Conservation (phyloP, 441 rosid species). For the Raphanus hybrid region DNA sequence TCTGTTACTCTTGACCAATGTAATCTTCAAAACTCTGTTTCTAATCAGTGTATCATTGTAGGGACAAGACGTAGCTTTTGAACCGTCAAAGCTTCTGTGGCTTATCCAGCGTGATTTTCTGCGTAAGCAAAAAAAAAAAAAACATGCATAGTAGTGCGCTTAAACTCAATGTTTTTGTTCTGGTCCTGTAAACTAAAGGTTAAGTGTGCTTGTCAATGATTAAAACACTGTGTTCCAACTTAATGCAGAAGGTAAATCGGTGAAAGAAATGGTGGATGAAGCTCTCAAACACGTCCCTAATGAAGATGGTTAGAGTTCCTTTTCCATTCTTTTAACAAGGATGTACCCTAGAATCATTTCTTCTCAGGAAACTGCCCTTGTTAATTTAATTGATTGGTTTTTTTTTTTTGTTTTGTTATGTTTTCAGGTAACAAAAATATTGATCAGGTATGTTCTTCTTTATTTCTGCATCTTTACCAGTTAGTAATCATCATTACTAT, state of each 20-base stretch:
- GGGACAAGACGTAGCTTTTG: conserved; percentile 99
- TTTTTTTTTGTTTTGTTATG: conserved; percentile 41
- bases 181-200: not conserved
- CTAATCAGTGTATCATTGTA: conserved; percentile 45
- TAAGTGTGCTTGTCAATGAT: conserved; percentile 8
- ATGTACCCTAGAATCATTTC: too few species aligned
- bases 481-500: conserved; percentile 21
- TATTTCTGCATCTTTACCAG: conserved; percentile 20
- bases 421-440: conserved; percentile 92
- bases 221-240: conserved; percentile 32
- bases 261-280: conserved; percentile 95
- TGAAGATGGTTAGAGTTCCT: conserved; percentile 71
- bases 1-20: conserved; percentile 29
- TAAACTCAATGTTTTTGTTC: conserved; percentile 13
- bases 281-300: conserved; percentile 93
- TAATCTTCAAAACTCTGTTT: conserved; percentile 30
- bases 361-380: conserved; percentile 27
- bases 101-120: conserved; percentile 99
- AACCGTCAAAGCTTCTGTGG: conserved; percentile 97
- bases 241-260: conserved; percentile 89
- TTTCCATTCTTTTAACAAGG: conserved; percentile 20
- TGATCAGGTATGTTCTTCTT: conserved; percentile 64
- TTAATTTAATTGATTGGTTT: conserved; percentile 11
- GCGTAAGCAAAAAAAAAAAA: conserved; percentile 55
- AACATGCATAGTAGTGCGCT: conserved; percentile 16